Conservation (phyloP, 805 yeast species). For the Saccharomycopsis sp. region DNA sequence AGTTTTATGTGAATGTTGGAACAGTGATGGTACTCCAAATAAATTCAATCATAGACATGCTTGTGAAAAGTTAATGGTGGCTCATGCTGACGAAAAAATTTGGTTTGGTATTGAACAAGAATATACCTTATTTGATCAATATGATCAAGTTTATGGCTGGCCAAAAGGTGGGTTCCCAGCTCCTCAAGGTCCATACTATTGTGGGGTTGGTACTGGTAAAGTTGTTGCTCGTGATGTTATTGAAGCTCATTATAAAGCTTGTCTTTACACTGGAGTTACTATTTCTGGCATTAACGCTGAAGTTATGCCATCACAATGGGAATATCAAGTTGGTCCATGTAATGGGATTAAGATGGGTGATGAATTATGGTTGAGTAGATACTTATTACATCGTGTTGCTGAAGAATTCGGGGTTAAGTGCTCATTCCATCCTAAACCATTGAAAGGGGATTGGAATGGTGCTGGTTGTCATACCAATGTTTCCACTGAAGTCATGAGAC, state of each 20-base stretch:
- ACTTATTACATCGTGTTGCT: slow-evolving; percentile 86
- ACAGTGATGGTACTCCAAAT: slow-evolving; percentile 98
- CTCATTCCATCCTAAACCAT: slow-evolving; percentile 98
- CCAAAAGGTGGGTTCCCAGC: slow-evolving; percentile 99
- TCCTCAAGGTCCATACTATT: slow-evolving; percentile 99
- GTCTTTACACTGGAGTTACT: slow-evolving; percentile 84
- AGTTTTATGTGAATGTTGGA: slow-evolving; percentile 94
- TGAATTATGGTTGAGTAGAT: slow-evolving; percentile 94
- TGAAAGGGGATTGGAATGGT: slow-evolving; percentile 99
- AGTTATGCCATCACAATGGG: slow-evolving; percentile 99
- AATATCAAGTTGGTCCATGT: slow-evolving; percentile 99
- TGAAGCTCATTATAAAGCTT: slow-evolving; percentile 98
- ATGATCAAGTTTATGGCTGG: slow-evolving; percentile 92
- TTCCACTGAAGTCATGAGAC: slow-evolving; percentile 86
- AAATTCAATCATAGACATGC: slow-evolving; percentile 97
- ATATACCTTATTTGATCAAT: slow-evolving; percentile 91
- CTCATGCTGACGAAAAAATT: slow-evolving; percentile 73
- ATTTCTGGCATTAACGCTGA: slow-evolving; percentile 98
- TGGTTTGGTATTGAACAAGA: slow-evolving; percentile 99
- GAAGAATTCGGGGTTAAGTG: slow-evolving; percentile 99
- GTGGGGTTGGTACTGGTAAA: slow-evolving; percentile 99
- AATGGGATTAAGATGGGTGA: slow-evolving; percentile 95
- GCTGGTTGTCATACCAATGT: slow-evolving; percentile 99
- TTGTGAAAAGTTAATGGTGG: slow-evolving; percentile 90
- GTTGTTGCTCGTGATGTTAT: slow-evolving; percentile 97